Conservation (phyloP, 129 eudicot species). For the Chrysanthemum makinoi region DNA sequence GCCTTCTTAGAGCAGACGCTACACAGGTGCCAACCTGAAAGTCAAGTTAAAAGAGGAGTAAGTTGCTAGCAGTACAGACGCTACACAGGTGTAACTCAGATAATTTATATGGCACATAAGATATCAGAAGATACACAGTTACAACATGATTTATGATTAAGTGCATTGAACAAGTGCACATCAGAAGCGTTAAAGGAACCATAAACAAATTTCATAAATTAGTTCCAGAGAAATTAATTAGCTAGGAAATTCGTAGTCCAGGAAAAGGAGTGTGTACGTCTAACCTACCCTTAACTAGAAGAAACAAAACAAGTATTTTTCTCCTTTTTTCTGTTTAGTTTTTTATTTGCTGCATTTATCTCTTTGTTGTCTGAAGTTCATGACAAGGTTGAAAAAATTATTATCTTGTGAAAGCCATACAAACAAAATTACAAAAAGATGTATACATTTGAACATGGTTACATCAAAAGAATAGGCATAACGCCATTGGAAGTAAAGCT, state of each 20-base stretch:
- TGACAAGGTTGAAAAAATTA: not conserved
- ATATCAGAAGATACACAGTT: slow-evolving; percentile 6
- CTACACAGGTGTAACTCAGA: slow-evolving; percentile 9
- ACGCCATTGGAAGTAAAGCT: slow-evolving; percentile 7
- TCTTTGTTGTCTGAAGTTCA: not conserved
- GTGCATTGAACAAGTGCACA: slow-evolving; percentile 23
- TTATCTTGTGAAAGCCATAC: not conserved
- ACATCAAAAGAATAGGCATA: slow-evolving; percentile 18
- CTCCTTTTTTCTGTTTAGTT: not conserved
- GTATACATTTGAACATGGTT: slow-evolving; percentile 7
- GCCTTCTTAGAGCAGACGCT: slow-evolving; percentile 84
- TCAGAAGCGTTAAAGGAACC: slow-evolving; percentile 9
- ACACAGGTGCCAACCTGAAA: slow-evolving; percentile 97
- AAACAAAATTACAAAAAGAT: slow-evolving; percentile 1
- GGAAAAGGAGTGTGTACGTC: not conserved
- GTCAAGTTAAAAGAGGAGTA: slow-evolving; percentile 25
- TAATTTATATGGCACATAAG: slow-evolving; percentile 4
- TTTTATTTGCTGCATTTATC: not conserved
- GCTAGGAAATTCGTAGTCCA: not conserved
- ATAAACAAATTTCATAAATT: not conserved
- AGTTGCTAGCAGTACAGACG: not conserved
- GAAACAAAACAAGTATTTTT: not conserved
- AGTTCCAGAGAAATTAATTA: not conserved
- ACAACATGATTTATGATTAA: slow-evolving; percentile 16
- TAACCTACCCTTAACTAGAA: not conserved